Conservation (phyloP, 495 filamentous ascomycete genomes). For the Penicillium coffeae region DNA sequence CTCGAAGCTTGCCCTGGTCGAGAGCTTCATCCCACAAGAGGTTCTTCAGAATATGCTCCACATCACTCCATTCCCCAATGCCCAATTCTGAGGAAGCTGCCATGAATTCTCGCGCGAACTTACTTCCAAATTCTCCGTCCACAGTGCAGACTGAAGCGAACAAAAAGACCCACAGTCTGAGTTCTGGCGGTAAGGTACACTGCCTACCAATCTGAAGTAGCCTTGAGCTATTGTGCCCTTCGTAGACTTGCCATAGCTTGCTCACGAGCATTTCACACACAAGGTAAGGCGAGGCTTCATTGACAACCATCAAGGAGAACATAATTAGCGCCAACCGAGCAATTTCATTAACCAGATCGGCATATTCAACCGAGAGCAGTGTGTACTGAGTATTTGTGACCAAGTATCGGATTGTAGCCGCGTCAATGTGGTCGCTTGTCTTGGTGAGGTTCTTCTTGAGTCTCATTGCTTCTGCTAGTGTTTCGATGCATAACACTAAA, state of each 20-base stretch:
- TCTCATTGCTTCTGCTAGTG: neutral
- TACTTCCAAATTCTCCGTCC: neutral
- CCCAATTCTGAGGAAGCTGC: neutral
- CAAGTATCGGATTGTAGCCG: conserved; percentile 3
- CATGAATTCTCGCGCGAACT: neutral
- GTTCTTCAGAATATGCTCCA: neutral
- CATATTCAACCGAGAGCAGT: neutral
- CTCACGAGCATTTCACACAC: neutral
- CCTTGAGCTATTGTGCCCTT: neutral
- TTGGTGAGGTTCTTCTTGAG: neutral
- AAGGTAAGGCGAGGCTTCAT: neutral
- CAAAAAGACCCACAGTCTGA: neutral
- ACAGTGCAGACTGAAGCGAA: neutral
- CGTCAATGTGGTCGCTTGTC: neutral
- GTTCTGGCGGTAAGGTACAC: neutral
- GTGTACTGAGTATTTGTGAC: neutral
- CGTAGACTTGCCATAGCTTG: neutral
- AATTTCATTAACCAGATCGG: neutral
- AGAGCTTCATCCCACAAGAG: neutral
- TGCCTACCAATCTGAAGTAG: neutral
- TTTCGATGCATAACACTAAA: neutral
- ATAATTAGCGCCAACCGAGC: neutral
- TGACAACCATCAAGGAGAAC: neutral
- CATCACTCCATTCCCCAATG: neutral
- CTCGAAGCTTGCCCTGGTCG: neutral